phyloP scores from a whole-genome alignment of 441 rosid genomes.

The Raphanus hybrid region DNA sequence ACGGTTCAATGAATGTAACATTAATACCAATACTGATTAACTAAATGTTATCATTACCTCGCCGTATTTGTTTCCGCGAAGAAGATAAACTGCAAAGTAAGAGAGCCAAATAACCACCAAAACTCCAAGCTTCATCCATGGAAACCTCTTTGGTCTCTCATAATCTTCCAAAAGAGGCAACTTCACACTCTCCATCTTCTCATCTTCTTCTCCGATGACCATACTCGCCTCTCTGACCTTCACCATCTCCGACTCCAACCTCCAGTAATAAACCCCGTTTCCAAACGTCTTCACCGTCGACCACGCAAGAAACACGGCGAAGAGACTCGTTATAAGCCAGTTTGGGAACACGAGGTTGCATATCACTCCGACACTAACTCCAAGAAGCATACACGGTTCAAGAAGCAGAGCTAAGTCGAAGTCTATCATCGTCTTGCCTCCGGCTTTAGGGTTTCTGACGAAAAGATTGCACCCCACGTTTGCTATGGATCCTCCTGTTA shows the following conservation, averaged over 20 bases:
- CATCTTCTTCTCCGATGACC: background rate
- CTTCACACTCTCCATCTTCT: conserved; percentile 14
- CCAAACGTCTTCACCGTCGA: conserved; percentile 67
- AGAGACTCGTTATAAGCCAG: conserved; percentile 68
- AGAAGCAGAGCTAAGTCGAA: conserved; percentile 67
- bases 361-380: conserved; percentile 77
- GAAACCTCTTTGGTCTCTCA: conserved; percentile 44
- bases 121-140: conserved; percentile 75
- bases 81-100: conserved; percentile 60
- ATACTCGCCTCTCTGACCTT: conserved; percentile 34
- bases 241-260: conserved; percentile 55
- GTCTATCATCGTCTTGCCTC: conserved; percentile 55
- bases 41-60: conserved; percentile 45
- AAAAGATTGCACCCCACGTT: conserved; percentile 68
- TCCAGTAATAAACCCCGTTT: conserved; percentile 63
- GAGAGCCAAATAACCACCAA: conserved; percentile 67
- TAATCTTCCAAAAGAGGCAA: background rate
- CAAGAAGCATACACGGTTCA: conserved; percentile 79
- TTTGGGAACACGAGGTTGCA: conserved; percentile 71
- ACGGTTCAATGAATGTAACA: background rate
- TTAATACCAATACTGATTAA: background rate
- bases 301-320: conserved; percentile 77
- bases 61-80: conserved; percentile 66
- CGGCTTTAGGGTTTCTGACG: conserved; percentile 46
- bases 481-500: conserved; percentile 89